A percentile compares a stretch with the other conserved stretches of the same genome.
These are phyloP conservation scores for Phytophthora citrophthora DNA, from an alignment of 352 stramenopile genomes.

Conservation along the genomic window DNA sequence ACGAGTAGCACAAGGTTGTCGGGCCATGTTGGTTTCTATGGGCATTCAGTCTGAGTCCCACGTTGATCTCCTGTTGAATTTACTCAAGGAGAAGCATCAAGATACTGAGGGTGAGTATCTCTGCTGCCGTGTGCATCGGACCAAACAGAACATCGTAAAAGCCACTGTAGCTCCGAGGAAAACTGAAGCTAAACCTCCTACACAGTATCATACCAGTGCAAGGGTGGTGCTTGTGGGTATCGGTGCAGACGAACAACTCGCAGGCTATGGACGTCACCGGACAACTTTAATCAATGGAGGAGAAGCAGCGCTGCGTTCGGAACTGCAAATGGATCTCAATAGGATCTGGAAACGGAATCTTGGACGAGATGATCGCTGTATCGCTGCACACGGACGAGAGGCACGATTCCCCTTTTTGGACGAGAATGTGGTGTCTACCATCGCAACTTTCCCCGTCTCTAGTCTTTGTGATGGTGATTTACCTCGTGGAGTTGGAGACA, in stretches of 20 bases:
- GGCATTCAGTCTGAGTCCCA: slow-evolving; percentile 20
- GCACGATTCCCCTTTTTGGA: slow-evolving; percentile 96
- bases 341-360: slow-evolving; percentile 97
- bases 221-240: slow-evolving; percentile 92
- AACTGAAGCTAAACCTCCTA: too few relatives aligned
- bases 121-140: slow-evolving; percentile 45
- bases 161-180: neutral
- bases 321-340: slow-evolving; percentile 90
- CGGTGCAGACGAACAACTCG: slow-evolving; percentile 96
- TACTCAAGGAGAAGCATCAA: slow-evolving; percentile 14
- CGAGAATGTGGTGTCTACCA: slow-evolving; percentile 86
- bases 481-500: slow-evolving; percentile 89
- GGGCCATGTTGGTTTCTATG: slow-evolving; percentile 37
- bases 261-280: slow-evolving; percentile 94
- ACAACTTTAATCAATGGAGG: slow-evolving; percentile 80
- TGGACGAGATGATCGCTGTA: slow-evolving; percentile 95
- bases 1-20: slow-evolving; percentile 16
- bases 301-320: slow-evolving; percentile 60
- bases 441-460: slow-evolving; percentile 70
- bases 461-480: slow-evolving; percentile 84
- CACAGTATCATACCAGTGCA: slow-evolving; percentile 49
- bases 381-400: slow-evolving; percentile 92
- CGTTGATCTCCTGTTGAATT: slow-evolving; percentile 25
- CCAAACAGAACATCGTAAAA: slow-evolving; percentile 3
- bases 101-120: neutral